Evolutionary conservation across 495 filamentous ascomycete genomes (phyloP).

Genomic region (Thermochaetoides thermophila): DNA sequence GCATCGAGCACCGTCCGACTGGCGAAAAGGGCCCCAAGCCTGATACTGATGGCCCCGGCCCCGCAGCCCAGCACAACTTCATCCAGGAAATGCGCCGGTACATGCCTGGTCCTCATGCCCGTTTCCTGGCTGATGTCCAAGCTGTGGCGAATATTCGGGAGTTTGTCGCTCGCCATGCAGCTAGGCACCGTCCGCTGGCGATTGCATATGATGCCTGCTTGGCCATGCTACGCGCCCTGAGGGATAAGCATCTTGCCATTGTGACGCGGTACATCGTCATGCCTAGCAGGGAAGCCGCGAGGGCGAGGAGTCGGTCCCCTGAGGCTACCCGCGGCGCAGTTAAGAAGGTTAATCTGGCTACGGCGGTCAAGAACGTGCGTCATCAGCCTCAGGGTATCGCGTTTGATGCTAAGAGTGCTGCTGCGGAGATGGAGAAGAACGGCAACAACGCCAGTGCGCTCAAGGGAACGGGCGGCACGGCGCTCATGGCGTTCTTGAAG

Average conservation of each 20-base stretch:
- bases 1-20: conserved; percentile 84
- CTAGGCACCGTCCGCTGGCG: conserved; percentile 49
- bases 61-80: conserved; percentile 66
- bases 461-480: conserved; percentile 82
- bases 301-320: conserved; percentile 30
- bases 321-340: conserved; percentile 19
- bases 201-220: conserved; percentile 85
- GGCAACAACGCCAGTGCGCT: conserved; percentile 48
- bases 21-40: conserved; percentile 44
- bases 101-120: conserved; percentile 87
- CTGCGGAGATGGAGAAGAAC: conserved; percentile 14
- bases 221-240: conserved; percentile 74
- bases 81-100: conserved; percentile 92
- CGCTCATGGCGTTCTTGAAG: conserved; percentile 83
- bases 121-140: conserved; percentile 70
- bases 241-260: conserved; percentile 92
- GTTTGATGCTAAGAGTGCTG: conserved; percentile 13
- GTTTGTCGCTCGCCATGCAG: conserved; percentile 53
- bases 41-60: conserved; percentile 36
- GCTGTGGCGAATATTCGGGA: conserved; percentile 76
- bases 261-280: conserved; percentile 92
- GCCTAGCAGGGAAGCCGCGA: conserved; percentile 37
- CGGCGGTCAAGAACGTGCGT: conserved; percentile 34
- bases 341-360: conserved; percentile 48
- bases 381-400: conserved; percentile 26